Conservation (phyloP, 139 green algal species). For the Tetraselmis chui region DNA sequence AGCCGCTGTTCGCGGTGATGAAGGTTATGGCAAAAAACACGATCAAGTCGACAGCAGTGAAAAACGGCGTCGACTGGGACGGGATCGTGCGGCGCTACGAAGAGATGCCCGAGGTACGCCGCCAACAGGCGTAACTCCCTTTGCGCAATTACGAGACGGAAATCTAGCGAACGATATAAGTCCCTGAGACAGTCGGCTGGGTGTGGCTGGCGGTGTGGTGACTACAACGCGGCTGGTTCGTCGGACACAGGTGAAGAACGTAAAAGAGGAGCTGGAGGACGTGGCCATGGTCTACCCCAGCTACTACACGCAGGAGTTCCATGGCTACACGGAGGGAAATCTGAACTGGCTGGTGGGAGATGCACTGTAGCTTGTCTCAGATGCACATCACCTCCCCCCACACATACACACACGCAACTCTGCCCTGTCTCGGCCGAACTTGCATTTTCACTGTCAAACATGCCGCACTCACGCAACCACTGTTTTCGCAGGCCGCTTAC, state of each 20-base stretch:
- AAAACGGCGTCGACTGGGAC: not conserved
- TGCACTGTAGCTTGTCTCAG: slow-evolving; percentile 61
- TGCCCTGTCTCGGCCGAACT: too few relatives aligned
- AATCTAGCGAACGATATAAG: too few relatives aligned
- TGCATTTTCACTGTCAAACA: too few relatives aligned
- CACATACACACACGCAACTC: too few relatives aligned
- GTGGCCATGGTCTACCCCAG: slow-evolving; percentile 41
- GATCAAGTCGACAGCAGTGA: not conserved
- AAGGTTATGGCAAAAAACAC: not conserved
- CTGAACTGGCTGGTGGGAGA: slow-evolving; percentile 52
- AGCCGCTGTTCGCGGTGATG: not conserved
- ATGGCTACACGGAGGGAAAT: slow-evolving; percentile 59
- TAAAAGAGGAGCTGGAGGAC: slow-evolving; percentile 46
- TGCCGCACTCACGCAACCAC: too few relatives aligned
- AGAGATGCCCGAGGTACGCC: not conserved
- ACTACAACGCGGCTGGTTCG: too few relatives aligned
- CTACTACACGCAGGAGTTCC: slow-evolving; percentile 75
- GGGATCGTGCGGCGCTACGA: not conserved
- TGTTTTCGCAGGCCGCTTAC: not conserved
- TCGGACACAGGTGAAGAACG: slow-evolving; percentile 26
- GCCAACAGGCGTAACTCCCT: too few relatives aligned
- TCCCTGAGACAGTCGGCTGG: too few relatives aligned
- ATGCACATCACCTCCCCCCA: too few relatives aligned
- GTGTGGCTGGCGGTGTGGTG: too few relatives aligned
- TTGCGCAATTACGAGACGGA: too few relatives aligned